phyloP scores from a whole-genome alignment of 495 filamentous ascomycete genomes.

The Talaromyces ruber region DNA sequence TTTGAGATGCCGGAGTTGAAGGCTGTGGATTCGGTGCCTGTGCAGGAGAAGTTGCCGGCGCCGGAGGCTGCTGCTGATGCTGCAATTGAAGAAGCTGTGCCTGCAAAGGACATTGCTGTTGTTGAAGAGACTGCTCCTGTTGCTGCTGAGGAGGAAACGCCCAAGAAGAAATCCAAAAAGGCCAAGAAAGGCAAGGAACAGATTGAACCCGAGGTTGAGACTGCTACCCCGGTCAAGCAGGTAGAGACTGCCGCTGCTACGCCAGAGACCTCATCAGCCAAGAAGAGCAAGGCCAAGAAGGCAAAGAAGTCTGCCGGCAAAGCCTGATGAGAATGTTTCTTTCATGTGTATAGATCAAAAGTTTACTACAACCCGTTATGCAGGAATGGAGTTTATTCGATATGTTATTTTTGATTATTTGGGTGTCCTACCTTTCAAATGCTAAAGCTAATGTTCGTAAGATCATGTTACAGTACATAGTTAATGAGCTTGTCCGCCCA shows the following conservation, averaged over 20 bases:
- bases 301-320: constrained; percentile 25
- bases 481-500: constrained; percentile 1
- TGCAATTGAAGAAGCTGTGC: constrained; percentile 9
- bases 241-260: constrained; percentile 11
- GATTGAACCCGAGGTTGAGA: not conserved
- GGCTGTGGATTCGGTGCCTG: constrained; percentile 49
- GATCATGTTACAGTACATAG: not conserved
- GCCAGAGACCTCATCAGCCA: constrained; percentile 5
- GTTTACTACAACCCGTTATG: not conserved
- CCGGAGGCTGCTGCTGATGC: constrained; percentile 18
- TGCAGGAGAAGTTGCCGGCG: constrained; percentile 26
- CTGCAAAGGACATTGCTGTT: not conserved
- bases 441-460: not conserved
- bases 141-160: constrained; percentile 23
- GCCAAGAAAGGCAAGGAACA: constrained; percentile 20
- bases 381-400: not conserved
- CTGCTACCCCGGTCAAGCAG: constrained; percentile 9
- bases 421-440: not conserved
- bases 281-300: constrained; percentile 20
- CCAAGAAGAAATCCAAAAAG: constrained; percentile 26
- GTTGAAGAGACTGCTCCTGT: not conserved
- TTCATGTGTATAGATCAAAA: not conserved
- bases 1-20: constrained; percentile 68
- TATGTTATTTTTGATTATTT: not conserved
- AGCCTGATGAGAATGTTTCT: constrained; percentile 13